Evolutionary conservation across 192 early-diverging fungal genomes (phyloP).

Genomic region (Entophlyctis helioformis): DNA sequence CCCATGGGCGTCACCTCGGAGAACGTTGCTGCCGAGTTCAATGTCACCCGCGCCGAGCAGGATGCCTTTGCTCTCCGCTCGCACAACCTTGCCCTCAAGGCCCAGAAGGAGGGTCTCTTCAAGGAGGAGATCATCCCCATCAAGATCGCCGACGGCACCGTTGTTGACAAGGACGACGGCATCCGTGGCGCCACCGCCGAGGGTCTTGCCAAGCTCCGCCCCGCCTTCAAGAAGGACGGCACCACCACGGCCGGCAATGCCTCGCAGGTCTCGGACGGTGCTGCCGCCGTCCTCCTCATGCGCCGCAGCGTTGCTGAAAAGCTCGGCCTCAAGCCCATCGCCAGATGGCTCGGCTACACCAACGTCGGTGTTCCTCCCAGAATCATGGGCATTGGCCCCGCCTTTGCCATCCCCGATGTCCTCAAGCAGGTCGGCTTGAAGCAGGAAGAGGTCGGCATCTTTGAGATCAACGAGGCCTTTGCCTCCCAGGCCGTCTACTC

Average conservation of each 20-base stretch:
- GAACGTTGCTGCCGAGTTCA: constrained; percentile 86
- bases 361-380: constrained; percentile 84
- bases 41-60: constrained; percentile 75
- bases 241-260: constrained; percentile 89
- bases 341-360: constrained; percentile 76
- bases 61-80: constrained; percentile 81
- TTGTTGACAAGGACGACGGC: constrained; percentile 82
- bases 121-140: constrained; percentile 85
- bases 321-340: constrained; percentile 72
- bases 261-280: constrained; percentile 97
- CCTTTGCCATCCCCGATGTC: constrained; percentile 82
- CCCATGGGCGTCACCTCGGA: constrained; percentile 83
- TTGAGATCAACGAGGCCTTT: constrained; percentile 96
- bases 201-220: constrained; percentile 70
- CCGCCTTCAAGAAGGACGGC: constrained; percentile 80
- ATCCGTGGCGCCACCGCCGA: constrained; percentile 77
- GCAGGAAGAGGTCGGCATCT: constrained; percentile 71
- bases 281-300: constrained; percentile 87
- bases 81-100: constrained; percentile 69
- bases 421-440: constrained; percentile 66
- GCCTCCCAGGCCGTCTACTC: constrained; percentile 93
- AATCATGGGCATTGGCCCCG: constrained; percentile 97
- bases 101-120: constrained; percentile 85
- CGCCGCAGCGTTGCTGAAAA: constrained; percentile 82
- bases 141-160: constrained; percentile 69